Percentiles rank a stretch among this genome's conserved stretches.
Evolutionary conservation across 306 rosid species (phyloP).

Genomic region (Trifolium dubium): DNA sequence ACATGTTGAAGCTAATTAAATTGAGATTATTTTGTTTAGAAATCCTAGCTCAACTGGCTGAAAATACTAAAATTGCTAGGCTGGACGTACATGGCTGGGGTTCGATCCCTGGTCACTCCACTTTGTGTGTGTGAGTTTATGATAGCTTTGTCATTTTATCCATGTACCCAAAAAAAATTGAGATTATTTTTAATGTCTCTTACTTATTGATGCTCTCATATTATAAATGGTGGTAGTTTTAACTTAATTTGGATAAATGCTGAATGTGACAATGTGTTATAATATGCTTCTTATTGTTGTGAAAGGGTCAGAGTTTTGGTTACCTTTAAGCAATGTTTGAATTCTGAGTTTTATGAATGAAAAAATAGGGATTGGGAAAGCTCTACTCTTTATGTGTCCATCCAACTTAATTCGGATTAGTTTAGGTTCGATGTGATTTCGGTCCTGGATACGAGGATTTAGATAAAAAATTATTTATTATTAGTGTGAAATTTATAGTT

Average conservation of each 20-base stretch:
- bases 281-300: not conserved
- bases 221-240: conserved; percentile 4
- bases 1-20: not conserved
- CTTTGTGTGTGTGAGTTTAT: no score
- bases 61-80: no score
- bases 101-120: no score
- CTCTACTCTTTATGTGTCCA: not conserved
- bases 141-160: no score
- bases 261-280: not conserved
- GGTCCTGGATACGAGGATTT: not conserved
- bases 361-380: not conserved
- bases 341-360: not conserved
- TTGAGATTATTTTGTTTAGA: no score
- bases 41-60: no score
- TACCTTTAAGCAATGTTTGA: not conserved
- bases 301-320: not conserved
- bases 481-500: conserved; percentile 12
- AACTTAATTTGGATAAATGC: conserved; percentile 20
- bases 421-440: not conserved
- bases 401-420: not conserved
- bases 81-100: no score
- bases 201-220: not conserved
- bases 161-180: no score
- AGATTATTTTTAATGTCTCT: no score
- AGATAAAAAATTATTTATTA: not conserved